phyloP scores from a whole-genome alignment of 164 flowering plant genomes.

The Santalum album region DNA sequence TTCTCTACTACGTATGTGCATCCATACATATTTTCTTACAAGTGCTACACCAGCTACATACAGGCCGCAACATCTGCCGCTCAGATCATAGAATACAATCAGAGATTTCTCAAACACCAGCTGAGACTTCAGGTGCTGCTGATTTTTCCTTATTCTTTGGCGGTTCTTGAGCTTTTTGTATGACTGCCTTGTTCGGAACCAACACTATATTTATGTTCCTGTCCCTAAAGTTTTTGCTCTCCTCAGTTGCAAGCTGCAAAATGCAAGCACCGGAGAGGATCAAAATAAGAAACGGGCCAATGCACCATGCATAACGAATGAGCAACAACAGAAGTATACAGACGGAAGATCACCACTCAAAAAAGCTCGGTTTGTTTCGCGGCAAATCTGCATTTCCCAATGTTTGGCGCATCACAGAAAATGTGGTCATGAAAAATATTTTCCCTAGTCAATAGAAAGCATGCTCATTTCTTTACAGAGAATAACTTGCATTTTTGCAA shows the following conservation, averaged over 20 bases:
- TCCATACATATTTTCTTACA: neutral
- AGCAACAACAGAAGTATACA: neutral
- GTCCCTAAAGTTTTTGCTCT: slow-evolving; percentile 61
- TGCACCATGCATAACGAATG: neutral
- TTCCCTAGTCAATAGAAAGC: no score
- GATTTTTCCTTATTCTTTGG: slow-evolving; percentile 55
- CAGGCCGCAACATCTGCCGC: neutral
- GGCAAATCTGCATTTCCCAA: no score
- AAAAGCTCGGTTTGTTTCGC: no score
- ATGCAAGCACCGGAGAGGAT: slow-evolving; percentile 4
- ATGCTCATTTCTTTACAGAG: no score
- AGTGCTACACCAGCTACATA: neutral
- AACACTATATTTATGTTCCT: slow-evolving; percentile 54
- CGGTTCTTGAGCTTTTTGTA: slow-evolving; percentile 53
- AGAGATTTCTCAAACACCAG: slow-evolving; percentile 25
- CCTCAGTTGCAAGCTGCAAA: slow-evolving; percentile 70
- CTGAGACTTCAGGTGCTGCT: slow-evolving; percentile 41
- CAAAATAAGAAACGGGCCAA: neutral
- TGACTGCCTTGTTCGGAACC: slow-evolving; percentile 60
- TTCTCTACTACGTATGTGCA: no score
- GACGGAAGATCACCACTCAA: no score
- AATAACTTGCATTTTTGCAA: no score
- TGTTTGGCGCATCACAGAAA: no score
- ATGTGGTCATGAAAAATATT: no score
- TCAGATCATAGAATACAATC: neutral